phyloP scores from a whole-genome alignment of 306 rosid genomes.

The Begonia loranthoides region DNA sequence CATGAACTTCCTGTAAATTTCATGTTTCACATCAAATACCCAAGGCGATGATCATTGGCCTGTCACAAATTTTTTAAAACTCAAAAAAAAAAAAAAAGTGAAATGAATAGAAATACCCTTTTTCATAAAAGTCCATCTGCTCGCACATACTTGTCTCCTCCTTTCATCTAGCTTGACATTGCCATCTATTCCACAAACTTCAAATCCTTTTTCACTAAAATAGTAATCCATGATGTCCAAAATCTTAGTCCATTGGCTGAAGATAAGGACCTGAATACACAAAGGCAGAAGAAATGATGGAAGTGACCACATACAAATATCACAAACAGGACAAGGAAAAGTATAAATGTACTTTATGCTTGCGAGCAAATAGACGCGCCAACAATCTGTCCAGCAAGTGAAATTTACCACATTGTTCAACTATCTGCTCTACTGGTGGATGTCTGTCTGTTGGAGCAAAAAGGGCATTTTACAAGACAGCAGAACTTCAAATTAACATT shows the following conservation, averaged over 20 bases:
- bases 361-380: conserved; percentile 39
- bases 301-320: conserved; percentile 1
- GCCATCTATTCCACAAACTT: conserved; percentile 93
- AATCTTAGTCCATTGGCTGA: conserved; percentile 81
- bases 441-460: conserved; percentile 29
- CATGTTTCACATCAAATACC: too few relatives aligned
- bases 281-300: conserved; percentile 4
- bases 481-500: too few relatives aligned
- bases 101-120: too few relatives aligned
- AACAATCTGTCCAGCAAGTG: conserved; percentile 63
- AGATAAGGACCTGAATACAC: conserved; percentile 68
- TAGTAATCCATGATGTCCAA: conserved; percentile 90
- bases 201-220: conserved; percentile 65
- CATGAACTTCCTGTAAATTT: too few relatives aligned
- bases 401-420: conserved; percentile 86
- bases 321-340: conserved; percentile 3
- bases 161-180: conserved; percentile 59
- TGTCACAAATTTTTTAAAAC: too few relatives aligned
- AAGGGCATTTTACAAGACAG: neutral
- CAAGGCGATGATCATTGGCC: too few relatives aligned
- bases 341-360: conserved; percentile 52
- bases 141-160: conserved; percentile 47
- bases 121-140: too few relatives aligned
- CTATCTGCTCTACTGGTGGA: conserved; percentile 69
- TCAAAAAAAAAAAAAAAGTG: too few relatives aligned